Conservation (phyloP, 805 yeast species). For the Yarrowia alimentaria region DNA sequence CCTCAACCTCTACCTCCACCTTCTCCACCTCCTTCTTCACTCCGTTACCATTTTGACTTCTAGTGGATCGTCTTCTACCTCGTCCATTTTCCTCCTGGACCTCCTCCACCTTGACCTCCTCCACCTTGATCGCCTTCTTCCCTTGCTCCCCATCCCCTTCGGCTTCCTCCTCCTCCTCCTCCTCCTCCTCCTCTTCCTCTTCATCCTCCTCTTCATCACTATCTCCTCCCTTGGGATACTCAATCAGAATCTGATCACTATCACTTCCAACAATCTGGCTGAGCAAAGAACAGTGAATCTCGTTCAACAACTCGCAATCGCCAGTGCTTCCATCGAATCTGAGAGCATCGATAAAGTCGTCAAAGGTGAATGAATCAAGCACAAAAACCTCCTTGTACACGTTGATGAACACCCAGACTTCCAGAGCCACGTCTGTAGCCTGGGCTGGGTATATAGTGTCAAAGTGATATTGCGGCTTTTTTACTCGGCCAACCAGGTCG, state of each 20-base stretch:
- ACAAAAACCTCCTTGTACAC: slow-evolving; percentile 62
- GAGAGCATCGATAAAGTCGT: slow-evolving; percentile 65
- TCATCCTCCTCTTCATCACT: slow-evolving; percentile 37
- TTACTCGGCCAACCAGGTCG: slow-evolving; percentile 2
- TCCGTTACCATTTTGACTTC: slow-evolving; percentile 3
- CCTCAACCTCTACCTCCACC: slow-evolving; percentile 34
- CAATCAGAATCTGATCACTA: slow-evolving; percentile 41
- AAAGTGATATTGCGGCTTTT: slow-evolving; percentile 28
- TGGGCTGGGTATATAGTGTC: slow-evolving; percentile 23
- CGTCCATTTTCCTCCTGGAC: slow-evolving; percentile 35
- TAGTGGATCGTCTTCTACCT: slow-evolving; percentile 35
- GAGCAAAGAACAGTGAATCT: slow-evolving; percentile 65
- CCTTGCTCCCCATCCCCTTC: slow-evolving; percentile 36
- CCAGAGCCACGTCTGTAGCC: slow-evolving; percentile 44
- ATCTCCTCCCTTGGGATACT: slow-evolving; percentile 37
- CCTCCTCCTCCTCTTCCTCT: slow-evolving; percentile 36
- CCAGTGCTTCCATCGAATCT: slow-evolving; percentile 45
- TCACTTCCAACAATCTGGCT: slow-evolving; percentile 52
- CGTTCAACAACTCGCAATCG: slow-evolving; percentile 56
- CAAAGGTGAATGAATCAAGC: slow-evolving; percentile 75
- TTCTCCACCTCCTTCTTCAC: slow-evolving; percentile 32
- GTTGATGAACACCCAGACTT: slow-evolving; percentile 73
- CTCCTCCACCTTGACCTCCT: slow-evolving; percentile 30
- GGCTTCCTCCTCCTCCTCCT: slow-evolving; percentile 35
- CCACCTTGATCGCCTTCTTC: slow-evolving; percentile 33